Evolutionary conservation across 306 rosid genomes (phyloP).

Genomic region (Mucuna pruriens): DNA sequence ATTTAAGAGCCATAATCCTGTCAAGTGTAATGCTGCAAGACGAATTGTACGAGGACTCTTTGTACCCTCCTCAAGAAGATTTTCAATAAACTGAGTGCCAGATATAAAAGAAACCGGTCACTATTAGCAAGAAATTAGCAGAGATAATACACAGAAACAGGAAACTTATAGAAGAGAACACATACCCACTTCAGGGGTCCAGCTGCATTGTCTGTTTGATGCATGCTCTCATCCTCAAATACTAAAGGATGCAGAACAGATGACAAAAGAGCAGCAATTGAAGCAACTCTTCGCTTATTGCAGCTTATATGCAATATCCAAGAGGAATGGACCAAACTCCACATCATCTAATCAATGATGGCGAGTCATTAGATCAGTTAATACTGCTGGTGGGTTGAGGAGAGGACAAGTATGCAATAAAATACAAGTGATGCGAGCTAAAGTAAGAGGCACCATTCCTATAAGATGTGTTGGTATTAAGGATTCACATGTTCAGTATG

Average conservation of each 20-base stretch:
- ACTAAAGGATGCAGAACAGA: constrained; percentile 85
- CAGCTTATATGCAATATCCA: constrained; percentile 93
- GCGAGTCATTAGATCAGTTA: constrained; percentile 34
- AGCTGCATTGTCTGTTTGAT: constrained; percentile 58
- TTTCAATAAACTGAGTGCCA: constrained; percentile 67
- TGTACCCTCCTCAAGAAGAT: constrained; percentile 88
- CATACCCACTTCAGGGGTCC: constrained; percentile 98
- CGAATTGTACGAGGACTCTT: constrained; percentile 98
- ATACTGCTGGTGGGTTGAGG: constrained; percentile 9
- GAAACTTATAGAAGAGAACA: constrained; percentile 38
- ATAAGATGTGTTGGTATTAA: not conserved
- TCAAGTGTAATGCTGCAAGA: constrained; percentile 92
- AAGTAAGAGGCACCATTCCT: not conserved
- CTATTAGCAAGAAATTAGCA: constrained; percentile 18
- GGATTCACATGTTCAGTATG: constrained; percentile 18
- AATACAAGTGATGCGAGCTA: constrained; percentile 22
- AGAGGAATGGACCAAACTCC: constrained; percentile 92
- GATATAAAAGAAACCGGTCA: constrained; percentile 34
- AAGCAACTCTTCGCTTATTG: constrained; percentile 93
- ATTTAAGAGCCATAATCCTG: constrained; percentile 82
- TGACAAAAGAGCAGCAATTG: constrained; percentile 92
- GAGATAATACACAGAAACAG: constrained; percentile 22
- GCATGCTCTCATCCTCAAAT: constrained; percentile 83
- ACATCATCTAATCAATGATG: constrained; percentile 68
- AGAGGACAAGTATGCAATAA: constrained; percentile 6